phyloP scores from a whole-genome alignment of 139 green algal species.

The Micractinium conductrix region DNA sequence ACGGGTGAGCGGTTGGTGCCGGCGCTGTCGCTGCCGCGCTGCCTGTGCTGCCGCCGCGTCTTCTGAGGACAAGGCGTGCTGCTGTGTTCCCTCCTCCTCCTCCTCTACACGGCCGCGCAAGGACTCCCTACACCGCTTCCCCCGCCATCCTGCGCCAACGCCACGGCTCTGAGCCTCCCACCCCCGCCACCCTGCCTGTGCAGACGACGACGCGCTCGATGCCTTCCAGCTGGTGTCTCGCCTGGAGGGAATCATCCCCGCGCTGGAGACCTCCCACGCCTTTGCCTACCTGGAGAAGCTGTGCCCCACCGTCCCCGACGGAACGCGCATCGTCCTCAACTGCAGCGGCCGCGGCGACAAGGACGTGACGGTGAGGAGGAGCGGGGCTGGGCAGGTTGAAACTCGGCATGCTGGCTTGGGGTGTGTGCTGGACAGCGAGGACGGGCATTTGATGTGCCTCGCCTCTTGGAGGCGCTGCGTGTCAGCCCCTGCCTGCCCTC shows the following conservation, averaged over 20 bases:
- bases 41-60: too few relatives aligned
- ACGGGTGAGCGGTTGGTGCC: slow-evolving; percentile 55
- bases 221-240: slow-evolving; percentile 82
- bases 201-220: slow-evolving; percentile 86
- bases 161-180: too few relatives aligned
- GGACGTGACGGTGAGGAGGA: slow-evolving; percentile 82
- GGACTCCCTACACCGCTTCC: background rate
- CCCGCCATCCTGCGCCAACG: background rate
- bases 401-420: too few relatives aligned
- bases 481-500: background rate
- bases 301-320: slow-evolving; percentile 80
- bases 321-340: slow-evolving; percentile 93
- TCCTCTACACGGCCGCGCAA: too few relatives aligned
- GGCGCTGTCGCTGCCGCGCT: background rate
- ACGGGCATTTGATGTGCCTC: background rate
- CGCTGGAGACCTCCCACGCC: slow-evolving; percentile 96
- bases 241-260: slow-evolving; percentile 98
- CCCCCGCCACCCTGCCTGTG: background rate
- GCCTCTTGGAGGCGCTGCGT: background rate
- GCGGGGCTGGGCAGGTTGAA: background rate
- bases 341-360: slow-evolving; percentile 95
- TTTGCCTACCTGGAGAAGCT: slow-evolving; percentile 93
- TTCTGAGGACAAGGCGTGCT: too few relatives aligned
- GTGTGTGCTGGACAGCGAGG: background rate
- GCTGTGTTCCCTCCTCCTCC: background rate